These are phyloP conservation scores for Clonostachys rosea DNA, from an alignment of 2,329 filamentous ascomycete genomes.

Conservation along the genomic window DNA sequence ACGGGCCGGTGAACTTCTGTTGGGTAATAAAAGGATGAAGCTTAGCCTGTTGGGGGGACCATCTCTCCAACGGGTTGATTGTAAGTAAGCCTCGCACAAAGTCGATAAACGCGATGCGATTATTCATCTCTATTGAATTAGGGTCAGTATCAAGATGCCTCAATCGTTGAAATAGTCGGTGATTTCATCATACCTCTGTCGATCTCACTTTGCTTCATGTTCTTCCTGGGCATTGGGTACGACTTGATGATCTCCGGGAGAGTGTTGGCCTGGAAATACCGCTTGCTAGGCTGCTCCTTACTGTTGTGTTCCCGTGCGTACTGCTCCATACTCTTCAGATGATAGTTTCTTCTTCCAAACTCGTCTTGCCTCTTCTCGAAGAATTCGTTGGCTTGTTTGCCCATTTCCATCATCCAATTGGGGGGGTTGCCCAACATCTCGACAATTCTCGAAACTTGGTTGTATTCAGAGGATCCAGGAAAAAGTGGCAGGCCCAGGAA, in stretches of 20 bases:
- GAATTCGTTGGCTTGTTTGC: constrained; percentile 95
- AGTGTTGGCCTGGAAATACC: constrained; percentile 94
- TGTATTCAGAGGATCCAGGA: constrained; percentile 97
- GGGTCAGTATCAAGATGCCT: too few relatives aligned
- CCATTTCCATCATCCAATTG: constrained; percentile 99
- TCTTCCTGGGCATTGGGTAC: constrained; percentile 97
- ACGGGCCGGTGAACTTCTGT: constrained; percentile 92
- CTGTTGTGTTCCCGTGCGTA: constrained; percentile 93
- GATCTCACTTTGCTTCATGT: constrained; percentile 97
- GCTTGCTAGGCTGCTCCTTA: constrained; percentile 99
- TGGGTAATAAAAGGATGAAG: constrained; percentile 98
- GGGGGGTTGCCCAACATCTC: constrained; percentile 97
- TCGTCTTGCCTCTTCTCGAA: constrained; percentile 92
- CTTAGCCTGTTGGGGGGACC: constrained; percentile 97
- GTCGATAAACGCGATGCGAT: constrained; percentile 94
- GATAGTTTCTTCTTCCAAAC: constrained; percentile 84
- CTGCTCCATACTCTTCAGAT: constrained; percentile 95
- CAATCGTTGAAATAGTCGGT: background rate
- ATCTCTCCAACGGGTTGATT: constrained; percentile 92
- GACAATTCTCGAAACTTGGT: constrained; percentile 93
- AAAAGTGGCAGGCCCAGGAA: constrained; percentile 94
- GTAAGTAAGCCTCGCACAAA: constrained; percentile 91
- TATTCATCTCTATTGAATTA: constrained; percentile 80
- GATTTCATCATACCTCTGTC: constrained; percentile 69
- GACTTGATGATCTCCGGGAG: constrained; percentile 96